Evolutionary conservation across 768 basidiomycete species (phyloP), one percentile per base, ranked within the genome.

Genomic region (Thelephora aurantiotincta): DNA sequence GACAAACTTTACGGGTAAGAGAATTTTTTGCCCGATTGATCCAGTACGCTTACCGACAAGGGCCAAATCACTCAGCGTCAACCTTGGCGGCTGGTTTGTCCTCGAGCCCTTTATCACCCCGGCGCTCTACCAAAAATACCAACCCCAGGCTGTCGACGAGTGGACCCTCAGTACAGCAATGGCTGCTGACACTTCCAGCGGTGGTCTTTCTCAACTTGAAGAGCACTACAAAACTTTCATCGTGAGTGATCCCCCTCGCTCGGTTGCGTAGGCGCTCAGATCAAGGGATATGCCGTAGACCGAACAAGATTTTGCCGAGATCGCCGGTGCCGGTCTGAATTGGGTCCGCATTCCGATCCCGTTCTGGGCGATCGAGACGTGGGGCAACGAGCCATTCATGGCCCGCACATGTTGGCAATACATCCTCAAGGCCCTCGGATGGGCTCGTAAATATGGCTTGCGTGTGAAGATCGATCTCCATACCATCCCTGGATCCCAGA

Each of bases 401-500:
- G 73, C 73, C 4, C 69, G 72, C 50, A 78, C 80, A 12, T 77
- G 77, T 23, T 92, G 90, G 90, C 77, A 73, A 73, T 88, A 91
- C 64, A 77, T 87, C 62, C 64, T 88, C 16, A 77, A 77, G 37
- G 72, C 82, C 20, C 65, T 93, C 35, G 71, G 68, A 2, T 96
- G 91, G 91, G 80, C 79, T 12, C 71, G 90, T 44, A 93, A 96
- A 63, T 93, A 93, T 59, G 90, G 90, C 1, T 54, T 93, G n/a
- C 73, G 90, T 23, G 77, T 93, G 47, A 77, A 77, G 56, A 66
- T 93, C 11, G 91, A 93, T 64, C 63, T 89, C 33, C 85, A 88
- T 60, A 72, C 83, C 3, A 68, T 80, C 20, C 88, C 89, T 26
- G 89, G 90, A 36, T 78, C 76, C 42, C 85, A 87, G 56, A 86